Evolutionary conservation across 306 rosid genomes (phyloP).

Genomic region (Gastrolobium villosum): DNA sequence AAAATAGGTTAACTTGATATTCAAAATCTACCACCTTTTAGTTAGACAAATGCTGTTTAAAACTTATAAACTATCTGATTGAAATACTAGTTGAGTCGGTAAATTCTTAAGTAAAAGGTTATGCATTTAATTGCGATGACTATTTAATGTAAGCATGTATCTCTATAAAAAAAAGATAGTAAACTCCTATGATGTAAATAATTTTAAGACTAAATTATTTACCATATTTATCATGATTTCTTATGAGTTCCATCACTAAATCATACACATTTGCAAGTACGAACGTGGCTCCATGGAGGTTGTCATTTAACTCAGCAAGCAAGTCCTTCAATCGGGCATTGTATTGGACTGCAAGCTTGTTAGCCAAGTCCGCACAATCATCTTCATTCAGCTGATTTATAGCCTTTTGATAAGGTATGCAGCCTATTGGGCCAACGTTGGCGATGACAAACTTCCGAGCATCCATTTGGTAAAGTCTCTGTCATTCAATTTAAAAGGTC

Average conservation of each 20-base stretch:
- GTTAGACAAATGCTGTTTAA: background rate
- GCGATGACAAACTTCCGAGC: slow-evolving; percentile 75
- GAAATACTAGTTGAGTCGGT: background rate
- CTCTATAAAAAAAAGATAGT: background rate
- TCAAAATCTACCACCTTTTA: no score
- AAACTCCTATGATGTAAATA: background rate
- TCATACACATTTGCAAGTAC: slow-evolving; percentile 78
- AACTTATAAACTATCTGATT: background rate
- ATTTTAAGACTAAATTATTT: background rate
- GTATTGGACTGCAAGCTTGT: slow-evolving; percentile 70
- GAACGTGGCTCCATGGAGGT: slow-evolving; percentile 73
- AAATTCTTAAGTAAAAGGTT: background rate
- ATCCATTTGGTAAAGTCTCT: slow-evolving; percentile 78
- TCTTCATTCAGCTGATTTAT: slow-evolving; percentile 67
- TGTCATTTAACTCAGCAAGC: slow-evolving; percentile 63
- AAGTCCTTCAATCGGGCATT: slow-evolving; percentile 75
- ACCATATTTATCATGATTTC: slow-evolving; percentile 69
- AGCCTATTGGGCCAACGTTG: slow-evolving; percentile 85
- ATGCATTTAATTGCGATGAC: no score
- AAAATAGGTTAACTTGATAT: no score
- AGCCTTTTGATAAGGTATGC: slow-evolving; percentile 87
- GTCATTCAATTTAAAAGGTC: slow-evolving; percentile 23
- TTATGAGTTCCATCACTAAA: slow-evolving; percentile 65
- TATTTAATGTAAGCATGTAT: background rate
- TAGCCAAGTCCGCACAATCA: slow-evolving; percentile 73